Conservation (phyloP, 2,329 filamentous ascomycete species). For the Gaeumannomyces tritici region DNA sequence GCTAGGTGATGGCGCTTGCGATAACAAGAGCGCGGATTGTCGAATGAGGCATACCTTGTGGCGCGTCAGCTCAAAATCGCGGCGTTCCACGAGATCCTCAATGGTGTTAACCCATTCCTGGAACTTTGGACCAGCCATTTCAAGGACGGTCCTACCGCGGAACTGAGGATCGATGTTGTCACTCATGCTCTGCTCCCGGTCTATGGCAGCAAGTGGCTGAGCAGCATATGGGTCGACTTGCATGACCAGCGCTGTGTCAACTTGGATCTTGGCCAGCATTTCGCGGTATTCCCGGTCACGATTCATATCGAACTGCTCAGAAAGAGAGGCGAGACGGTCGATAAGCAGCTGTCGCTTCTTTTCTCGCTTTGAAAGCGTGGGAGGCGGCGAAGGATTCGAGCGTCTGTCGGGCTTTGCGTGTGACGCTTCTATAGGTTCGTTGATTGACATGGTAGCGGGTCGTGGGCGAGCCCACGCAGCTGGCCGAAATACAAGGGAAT, state of each 20-base stretch:
- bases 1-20: no score
- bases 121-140: constrained; percentile 77
- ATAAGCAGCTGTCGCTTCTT: constrained; percentile 76
- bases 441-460: background rate
- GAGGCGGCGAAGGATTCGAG: constrained; percentile 19
- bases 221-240: constrained; percentile 71
- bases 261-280: constrained; percentile 84
- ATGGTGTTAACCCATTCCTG: constrained; percentile 76
- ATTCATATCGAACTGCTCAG: constrained; percentile 69
- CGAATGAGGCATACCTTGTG: constrained; percentile 57
- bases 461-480: background rate
- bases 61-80: constrained; percentile 73
- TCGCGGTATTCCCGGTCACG: constrained; percentile 78
- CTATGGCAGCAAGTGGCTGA: constrained; percentile 29
- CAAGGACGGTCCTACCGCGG: constrained; percentile 47
- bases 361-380: constrained; percentile 67
- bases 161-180: constrained; percentile 23
- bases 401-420: constrained; percentile 13
- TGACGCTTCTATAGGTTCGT: background rate
- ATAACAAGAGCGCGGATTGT: background rate
- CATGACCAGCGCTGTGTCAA: constrained; percentile 78
- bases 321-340: constrained; percentile 68
- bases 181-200: constrained; percentile 29
- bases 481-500: background rate
- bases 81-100: constrained; percentile 78